These are phyloP conservation scores for Gnaphalium uliginosum DNA, from an alignment of 129 eudicot genomes.

Conservation along the genomic window DNA sequence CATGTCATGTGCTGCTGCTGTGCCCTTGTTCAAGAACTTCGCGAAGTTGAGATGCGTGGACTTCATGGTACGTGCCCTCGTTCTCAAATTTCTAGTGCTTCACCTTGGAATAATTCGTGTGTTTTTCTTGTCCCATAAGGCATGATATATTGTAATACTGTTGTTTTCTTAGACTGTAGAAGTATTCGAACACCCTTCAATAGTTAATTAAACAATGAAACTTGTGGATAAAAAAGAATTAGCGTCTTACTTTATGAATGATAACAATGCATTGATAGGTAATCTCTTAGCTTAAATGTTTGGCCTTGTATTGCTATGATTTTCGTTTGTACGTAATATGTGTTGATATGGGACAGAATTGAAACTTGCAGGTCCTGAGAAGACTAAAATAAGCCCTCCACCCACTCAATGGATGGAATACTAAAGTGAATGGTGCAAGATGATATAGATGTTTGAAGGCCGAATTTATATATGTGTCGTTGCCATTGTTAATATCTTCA, in stretches of 20 bases:
- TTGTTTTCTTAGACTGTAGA: background rate
- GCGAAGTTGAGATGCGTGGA: conserved; percentile 91
- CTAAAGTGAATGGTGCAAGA: conserved; percentile 19
- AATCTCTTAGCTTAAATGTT: background rate
- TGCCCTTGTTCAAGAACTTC: conserved; percentile 97
- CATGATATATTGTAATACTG: too few species aligned
- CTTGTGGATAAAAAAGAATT: background rate
- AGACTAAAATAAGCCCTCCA: conserved; percentile 84
- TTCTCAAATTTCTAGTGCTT: conserved; percentile 2
- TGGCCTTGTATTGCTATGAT: background rate
- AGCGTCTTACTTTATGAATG: background rate
- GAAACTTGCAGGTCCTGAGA: conserved; percentile 50
- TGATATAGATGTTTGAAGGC: conserved; percentile 15
- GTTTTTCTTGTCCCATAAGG: background rate
- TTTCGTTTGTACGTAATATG: background rate
- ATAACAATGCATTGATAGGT: background rate
- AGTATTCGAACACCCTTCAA: background rate
- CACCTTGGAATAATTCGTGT: conserved; percentile 4
- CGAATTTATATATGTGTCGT: conserved; percentile 23
- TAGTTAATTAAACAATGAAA: background rate
- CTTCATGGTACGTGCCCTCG: conserved; percentile 50
- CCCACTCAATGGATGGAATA: conserved; percentile 65
- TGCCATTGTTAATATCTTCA: conserved; percentile 35
- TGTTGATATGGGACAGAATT: conserved; percentile 19
- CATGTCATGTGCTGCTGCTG: conserved; percentile 99